A percentile compares a stretch with the other conserved stretches of the same genome.
phyloP scores from a whole-genome alignment of 768 basidiomycete species.

The Suillus sp. region DNA sequence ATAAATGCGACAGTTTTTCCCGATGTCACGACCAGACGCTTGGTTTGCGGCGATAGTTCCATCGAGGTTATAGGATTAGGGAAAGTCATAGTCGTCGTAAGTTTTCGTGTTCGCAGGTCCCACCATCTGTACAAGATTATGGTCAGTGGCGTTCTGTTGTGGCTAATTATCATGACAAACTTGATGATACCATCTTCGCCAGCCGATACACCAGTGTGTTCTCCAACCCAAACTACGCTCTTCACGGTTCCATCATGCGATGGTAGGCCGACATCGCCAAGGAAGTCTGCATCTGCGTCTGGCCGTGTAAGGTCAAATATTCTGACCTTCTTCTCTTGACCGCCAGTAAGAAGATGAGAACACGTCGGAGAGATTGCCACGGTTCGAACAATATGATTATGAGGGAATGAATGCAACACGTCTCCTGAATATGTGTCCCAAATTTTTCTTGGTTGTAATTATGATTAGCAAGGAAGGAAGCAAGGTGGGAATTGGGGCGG shows the following conservation, averaged over 20 bases:
- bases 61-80: constrained; percentile 87
- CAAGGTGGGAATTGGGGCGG: background rate
- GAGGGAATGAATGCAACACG: constrained; percentile 92
- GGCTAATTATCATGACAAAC: constrained; percentile 43
- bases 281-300: constrained; percentile 84
- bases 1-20: constrained; percentile 94
- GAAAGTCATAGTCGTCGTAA: constrained; percentile 72
- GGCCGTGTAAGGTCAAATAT: constrained; percentile 89
- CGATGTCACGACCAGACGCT: constrained; percentile 85
- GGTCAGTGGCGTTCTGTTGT: constrained; percentile 16
- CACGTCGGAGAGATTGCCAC: constrained; percentile 80
- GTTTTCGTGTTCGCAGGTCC: constrained; percentile 81
- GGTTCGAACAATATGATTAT: constrained; percentile 97
- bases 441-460: constrained; percentile 65
- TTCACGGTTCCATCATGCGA: constrained; percentile 91
- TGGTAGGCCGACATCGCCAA: constrained; percentile 57
- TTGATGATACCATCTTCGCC: constrained; percentile 92
- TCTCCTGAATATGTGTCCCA: constrained; percentile 94
- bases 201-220: constrained; percentile 83
- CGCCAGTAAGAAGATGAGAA: constrained; percentile 81
- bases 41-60: constrained; percentile 84
- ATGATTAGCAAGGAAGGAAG: constrained; percentile 14
- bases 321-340: constrained; percentile 96
- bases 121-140: constrained; percentile 72
- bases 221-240: constrained; percentile 92